Conservation (phyloP, 202 grass and related monocot species). For the Bolboschoenoplectus hybrid region DNA sequence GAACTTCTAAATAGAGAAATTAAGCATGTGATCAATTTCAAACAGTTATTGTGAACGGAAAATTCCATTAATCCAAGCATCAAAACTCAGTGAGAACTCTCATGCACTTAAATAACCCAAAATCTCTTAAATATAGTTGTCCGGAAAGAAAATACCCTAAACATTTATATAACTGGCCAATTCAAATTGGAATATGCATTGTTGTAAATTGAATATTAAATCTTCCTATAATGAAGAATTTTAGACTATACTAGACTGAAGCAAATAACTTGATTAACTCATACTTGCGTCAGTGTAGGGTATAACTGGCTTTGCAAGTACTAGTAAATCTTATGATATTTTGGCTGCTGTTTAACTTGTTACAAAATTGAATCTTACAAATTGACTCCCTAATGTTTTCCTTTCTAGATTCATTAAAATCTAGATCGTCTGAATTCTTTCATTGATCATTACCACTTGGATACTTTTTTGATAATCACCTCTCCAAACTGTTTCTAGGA, state of each 20-base stretch:
- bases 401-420: too few species aligned
- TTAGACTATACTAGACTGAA: not conserved
- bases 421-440: too few species aligned
- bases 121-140: not conserved
- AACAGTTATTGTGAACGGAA: not conserved
- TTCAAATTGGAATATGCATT: not conserved
- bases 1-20: not conserved
- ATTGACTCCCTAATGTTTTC: not conserved
- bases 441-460: too few species aligned
- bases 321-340: not conserved
- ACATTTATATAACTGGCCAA: not conserved
- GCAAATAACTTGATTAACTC: not conserved
- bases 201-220: not conserved
- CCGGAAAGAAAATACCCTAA: not conserved
- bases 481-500: too few species aligned
- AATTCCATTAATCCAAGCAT: not conserved
- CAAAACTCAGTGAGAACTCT: not conserved
- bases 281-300: not conserved
- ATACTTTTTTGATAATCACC: too few species aligned
- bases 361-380: not conserved
- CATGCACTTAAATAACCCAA: not conserved
- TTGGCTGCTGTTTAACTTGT: not conserved
- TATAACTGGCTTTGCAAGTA: not conserved
- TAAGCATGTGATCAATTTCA: not conserved
- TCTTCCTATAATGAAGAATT: not conserved